Evolutionary conservation across 1,284 basidiomycete species (phyloP).

Genomic region (Ganoderma sinense): DNA sequence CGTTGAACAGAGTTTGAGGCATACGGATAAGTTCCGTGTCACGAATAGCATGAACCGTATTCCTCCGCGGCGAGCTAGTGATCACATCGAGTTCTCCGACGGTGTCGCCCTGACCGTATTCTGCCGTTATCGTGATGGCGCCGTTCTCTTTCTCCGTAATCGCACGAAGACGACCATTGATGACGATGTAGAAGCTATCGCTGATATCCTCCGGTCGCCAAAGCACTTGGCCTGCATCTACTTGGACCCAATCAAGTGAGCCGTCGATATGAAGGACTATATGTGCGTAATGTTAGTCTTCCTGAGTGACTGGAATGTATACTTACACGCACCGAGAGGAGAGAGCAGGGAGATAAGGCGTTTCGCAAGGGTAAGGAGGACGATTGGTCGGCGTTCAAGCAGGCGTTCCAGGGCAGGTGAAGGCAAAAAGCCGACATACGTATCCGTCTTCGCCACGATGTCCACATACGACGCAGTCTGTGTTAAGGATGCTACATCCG

Average conservation of each 20-base stretch:
- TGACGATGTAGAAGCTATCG: conserved; percentile 98
- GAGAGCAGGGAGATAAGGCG: conserved; percentile 93
- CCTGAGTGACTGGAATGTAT: neutral
- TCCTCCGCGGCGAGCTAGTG: conserved; percentile 87
- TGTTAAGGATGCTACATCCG: conserved; percentile 79
- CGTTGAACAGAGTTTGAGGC: conserved; percentile 98
- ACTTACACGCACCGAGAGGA: conserved; percentile 71
- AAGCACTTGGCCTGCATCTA: conserved; percentile 91
- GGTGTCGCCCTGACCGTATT: conserved; percentile 93
- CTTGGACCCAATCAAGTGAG: conserved; percentile 98
- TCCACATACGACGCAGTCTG: conserved; percentile 95
- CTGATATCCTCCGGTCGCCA: conserved; percentile 92
- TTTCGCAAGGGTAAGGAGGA: conserved; percentile 95
- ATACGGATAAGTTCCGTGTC: conserved; percentile 98
- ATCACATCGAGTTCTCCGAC: conserved; percentile 97
- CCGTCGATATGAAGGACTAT: conserved; percentile 97
- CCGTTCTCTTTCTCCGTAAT: conserved; percentile 76
- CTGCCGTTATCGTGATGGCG: conserved; percentile 85
- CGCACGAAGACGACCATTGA: conserved; percentile 94
- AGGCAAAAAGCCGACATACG: conserved; percentile 95
- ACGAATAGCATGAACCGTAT: conserved; percentile 96
- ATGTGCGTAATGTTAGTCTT: neutral
- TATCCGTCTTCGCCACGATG: conserved; percentile 96
- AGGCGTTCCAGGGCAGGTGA: conserved; percentile 89
- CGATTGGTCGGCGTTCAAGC: conserved; percentile 94